These are phyloP conservation scores for Asclepias syriaca DNA, from an alignment of 257 asterid species.

Conservation along the genomic window DNA sequence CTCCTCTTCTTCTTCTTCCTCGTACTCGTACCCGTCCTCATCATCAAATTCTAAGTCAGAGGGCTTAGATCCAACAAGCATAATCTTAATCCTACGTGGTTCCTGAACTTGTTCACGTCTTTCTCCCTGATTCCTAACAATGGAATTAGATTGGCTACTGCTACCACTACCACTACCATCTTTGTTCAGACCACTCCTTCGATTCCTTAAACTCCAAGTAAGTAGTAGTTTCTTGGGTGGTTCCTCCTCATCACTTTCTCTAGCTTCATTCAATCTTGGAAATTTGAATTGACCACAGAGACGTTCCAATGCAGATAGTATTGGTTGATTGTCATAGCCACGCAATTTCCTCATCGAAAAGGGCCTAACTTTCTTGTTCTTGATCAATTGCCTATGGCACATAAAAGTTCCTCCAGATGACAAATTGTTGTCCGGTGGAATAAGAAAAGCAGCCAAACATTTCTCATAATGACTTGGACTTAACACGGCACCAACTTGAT, in stretches of 20 bases:
- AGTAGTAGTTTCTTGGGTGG: not conserved
- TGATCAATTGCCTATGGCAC: slow-evolving; percentile 39
- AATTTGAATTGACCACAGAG: slow-evolving; percentile 4
- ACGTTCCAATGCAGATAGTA: slow-evolving; percentile 22
- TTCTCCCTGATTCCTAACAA: slow-evolving; percentile 10
- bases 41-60: not conserved
- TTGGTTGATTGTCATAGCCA: slow-evolving; percentile 49
- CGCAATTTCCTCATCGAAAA: slow-evolving; percentile 32
- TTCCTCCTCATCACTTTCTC: slow-evolving; percentile 16
- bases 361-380: slow-evolving; percentile 21
- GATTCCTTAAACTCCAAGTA: slow-evolving; percentile 17
- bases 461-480: slow-evolving; percentile 40
- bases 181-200: not conserved
- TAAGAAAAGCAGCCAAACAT: slow-evolving; percentile 16
- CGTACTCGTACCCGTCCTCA: too few species aligned
- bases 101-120: slow-evolving; percentile 21
- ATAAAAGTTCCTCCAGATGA: slow-evolving; percentile 25
- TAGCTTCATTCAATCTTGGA: slow-evolving; percentile 10
- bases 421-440: slow-evolving; percentile 22
- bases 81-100: slow-evolving; percentile 9
- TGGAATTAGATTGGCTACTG: not conserved
- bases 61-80: slow-evolving; percentile 18
- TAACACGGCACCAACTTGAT: slow-evolving; percentile 39
- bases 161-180: not conserved
- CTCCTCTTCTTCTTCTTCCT: too few species aligned